Conservation (phyloP, 169 alveolate genomes). For the Blepharisma undulans region DNA sequence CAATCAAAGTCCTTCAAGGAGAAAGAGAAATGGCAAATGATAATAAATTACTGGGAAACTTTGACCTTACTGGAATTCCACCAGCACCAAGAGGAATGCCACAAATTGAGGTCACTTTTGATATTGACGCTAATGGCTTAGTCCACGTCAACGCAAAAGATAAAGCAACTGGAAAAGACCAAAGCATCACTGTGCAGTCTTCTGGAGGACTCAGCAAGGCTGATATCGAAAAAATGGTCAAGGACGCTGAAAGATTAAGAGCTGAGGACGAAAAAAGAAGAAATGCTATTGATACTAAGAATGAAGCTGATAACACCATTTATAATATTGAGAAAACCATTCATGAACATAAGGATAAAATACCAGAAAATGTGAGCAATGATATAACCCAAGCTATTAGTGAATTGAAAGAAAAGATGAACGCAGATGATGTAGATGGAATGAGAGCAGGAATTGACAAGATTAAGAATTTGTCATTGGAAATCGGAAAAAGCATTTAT, state of each 20-base stretch:
- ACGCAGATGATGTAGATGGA: constrained; percentile 82
- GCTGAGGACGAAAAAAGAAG: constrained; percentile 91
- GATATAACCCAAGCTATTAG: constrained; percentile 12
- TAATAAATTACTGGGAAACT: constrained; percentile 94
- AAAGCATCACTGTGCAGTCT: constrained; percentile 93
- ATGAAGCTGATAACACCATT: constrained; percentile 90
- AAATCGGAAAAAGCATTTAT: constrained; percentile 90
- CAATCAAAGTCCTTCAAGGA: constrained; percentile 94
- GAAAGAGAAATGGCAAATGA: constrained; percentile 96
- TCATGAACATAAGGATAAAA: constrained; percentile 91
- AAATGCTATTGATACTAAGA: constrained; percentile 92
- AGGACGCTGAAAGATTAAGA: constrained; percentile 94
- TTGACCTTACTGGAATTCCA: constrained; percentile 95
- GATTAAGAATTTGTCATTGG: constrained; percentile 93
- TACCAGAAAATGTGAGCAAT: constrained; percentile 33
- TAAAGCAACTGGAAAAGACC: constrained; percentile 95
- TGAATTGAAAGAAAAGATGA: constrained; percentile 81
- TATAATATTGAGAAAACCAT: constrained; percentile 90
- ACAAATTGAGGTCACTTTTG: constrained; percentile 95
- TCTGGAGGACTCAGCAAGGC: constrained; percentile 93
- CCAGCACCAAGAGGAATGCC: constrained; percentile 96
- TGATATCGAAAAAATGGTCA: constrained; percentile 93
- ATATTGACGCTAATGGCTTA: constrained; percentile 96
- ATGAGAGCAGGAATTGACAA: constrained; percentile 86
- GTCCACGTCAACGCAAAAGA: constrained; percentile 93